These are phyloP conservation scores for Sutorius eximius DNA, from an alignment of 1,284 basidiomycete species.

Conservation along the genomic window DNA sequence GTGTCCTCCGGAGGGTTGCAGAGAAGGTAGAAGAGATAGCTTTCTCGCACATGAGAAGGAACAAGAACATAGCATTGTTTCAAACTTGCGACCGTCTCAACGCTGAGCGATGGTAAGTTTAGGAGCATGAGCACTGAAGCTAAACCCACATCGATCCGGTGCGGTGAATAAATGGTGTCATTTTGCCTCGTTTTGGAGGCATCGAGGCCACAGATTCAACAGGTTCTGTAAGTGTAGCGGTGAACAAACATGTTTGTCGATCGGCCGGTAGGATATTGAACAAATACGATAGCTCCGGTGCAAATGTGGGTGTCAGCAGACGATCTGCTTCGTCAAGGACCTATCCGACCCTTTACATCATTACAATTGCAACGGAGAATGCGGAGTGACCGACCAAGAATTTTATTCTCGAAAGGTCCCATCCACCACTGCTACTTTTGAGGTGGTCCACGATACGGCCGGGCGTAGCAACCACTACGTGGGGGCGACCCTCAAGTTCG, in stretches of 20 bases:
- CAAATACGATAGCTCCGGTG: slow-evolving; percentile 80
- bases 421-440: slow-evolving; percentile 75
- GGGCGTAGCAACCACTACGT: slow-evolving; percentile 95
- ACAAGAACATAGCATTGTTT: slow-evolving; percentile 92
- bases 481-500: slow-evolving; percentile 84
- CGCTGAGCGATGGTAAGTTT: slow-evolving; percentile 44
- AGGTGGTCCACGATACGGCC: slow-evolving; percentile 94
- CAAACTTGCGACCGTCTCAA: slow-evolving; percentile 83
- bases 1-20: slow-evolving; percentile 85
- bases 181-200: slow-evolving; percentile 78
- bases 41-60: slow-evolving; percentile 92
- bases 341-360: slow-evolving; percentile 42
- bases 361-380: not conserved
- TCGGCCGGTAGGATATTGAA: slow-evolving; percentile 81
- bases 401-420: slow-evolving; percentile 83
- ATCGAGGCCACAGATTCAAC: slow-evolving; percentile 81
- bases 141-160: slow-evolving; percentile 71
- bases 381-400: slow-evolving; percentile 64
- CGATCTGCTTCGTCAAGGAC: slow-evolving; percentile 97
- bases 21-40: slow-evolving; percentile 89
- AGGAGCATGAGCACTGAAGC: not conserved
- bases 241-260: slow-evolving; percentile 95
- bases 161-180: slow-evolving; percentile 85
- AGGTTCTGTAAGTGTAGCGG: slow-evolving; percentile 89
- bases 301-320: slow-evolving; percentile 87